Conservation (phyloP, 2,329 filamentous ascomycete species). For the Rosellinia necatrix region DNA sequence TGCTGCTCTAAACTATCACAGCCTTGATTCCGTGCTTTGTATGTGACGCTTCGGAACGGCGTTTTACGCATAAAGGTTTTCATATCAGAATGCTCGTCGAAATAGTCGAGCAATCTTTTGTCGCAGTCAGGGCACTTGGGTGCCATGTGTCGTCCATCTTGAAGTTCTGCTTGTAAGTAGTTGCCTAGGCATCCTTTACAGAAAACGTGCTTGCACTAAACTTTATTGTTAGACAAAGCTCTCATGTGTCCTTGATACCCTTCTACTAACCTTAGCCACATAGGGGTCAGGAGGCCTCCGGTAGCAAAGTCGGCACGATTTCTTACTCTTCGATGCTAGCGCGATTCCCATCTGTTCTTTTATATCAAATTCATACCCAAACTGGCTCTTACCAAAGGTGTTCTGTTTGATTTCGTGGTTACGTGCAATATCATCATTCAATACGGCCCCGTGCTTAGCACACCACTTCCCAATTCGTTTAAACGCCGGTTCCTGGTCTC, state of each 20-base stretch:
- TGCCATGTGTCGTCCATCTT: background rate
- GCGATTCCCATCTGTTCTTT: background rate
- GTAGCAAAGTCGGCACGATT: slow-evolving; percentile 18
- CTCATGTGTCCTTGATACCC: background rate
- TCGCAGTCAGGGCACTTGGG: slow-evolving; percentile 16
- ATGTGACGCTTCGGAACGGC: background rate
- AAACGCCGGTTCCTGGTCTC: background rate
- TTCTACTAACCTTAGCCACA: background rate
- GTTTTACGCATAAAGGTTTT: background rate
- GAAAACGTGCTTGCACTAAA: slow-evolving; percentile 19
- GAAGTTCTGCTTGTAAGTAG: background rate
- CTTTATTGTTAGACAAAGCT: background rate
- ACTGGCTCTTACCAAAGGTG: slow-evolving; percentile 8
- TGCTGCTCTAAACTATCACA: slow-evolving; percentile 7
- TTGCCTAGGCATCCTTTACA: slow-evolving; percentile 13
- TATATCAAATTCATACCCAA: slow-evolving; percentile 16
- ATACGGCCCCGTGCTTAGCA: background rate
- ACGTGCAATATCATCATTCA: background rate
- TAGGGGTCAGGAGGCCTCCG: background rate
- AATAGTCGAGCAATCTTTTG: background rate
- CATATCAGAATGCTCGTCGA: background rate
- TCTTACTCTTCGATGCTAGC: background rate
- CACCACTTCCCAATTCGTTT: slow-evolving; percentile 19
- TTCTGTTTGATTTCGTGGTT: background rate
- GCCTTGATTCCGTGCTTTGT: background rate